Percentiles rank a stretch among this genome's conserved stretches.
Evolutionary conservation across 2,329 filamentous ascomycete genomes (phyloP).

Genomic region (Alternaria novae-zelandiae): DNA sequence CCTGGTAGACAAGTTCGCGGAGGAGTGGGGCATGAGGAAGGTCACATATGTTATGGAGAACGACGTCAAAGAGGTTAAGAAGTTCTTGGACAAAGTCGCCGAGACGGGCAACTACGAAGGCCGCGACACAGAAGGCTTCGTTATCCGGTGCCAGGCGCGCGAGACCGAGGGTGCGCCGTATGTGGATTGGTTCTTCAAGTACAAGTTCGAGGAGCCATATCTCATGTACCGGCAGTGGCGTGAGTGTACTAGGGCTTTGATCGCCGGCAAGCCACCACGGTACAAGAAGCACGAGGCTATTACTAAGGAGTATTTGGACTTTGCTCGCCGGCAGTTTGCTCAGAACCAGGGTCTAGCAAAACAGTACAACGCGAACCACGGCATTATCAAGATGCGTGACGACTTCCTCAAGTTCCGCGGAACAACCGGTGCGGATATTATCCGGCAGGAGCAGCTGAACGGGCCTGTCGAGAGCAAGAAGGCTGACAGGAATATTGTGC

Average conservation of each 20-base stretch:
- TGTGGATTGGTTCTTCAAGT: conserved; percentile 99
- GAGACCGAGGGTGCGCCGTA: conserved; percentile 62
- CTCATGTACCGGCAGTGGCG: conserved; percentile 99
- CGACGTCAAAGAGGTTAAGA: conserved; percentile 74
- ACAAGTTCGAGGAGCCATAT: conserved; percentile 99
- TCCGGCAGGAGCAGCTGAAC: conserved; percentile 70
- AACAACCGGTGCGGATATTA: conserved; percentile 86
- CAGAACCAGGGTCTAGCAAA: conserved; percentile 71
- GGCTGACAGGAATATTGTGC: conserved; percentile 71
- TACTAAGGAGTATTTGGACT: conserved; percentile 88
- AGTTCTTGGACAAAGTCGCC: conserved; percentile 82
- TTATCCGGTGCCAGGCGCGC: conserved; percentile 82
- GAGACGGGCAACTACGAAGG: conserved; percentile 90
- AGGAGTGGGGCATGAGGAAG: conserved; percentile 92
- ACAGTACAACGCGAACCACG: conserved; percentile 85
- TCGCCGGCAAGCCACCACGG: conserved; percentile 73
- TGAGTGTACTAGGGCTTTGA: conserved; percentile 91
- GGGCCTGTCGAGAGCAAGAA: conserved; percentile 60
- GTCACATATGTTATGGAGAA: conserved; percentile 80
- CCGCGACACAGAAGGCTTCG: conserved; percentile 94
- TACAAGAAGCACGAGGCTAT: conserved; percentile 88
- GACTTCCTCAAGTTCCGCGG: conserved; percentile 86
- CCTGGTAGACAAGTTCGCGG: conserved; percentile 87
- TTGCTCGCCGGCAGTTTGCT: conserved; percentile 75
- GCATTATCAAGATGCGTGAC: conserved; percentile 89